These are phyloP conservation scores for Camelina hispida DNA, from an alignment of 345 rosid species.

Conservation along the genomic window DNA sequence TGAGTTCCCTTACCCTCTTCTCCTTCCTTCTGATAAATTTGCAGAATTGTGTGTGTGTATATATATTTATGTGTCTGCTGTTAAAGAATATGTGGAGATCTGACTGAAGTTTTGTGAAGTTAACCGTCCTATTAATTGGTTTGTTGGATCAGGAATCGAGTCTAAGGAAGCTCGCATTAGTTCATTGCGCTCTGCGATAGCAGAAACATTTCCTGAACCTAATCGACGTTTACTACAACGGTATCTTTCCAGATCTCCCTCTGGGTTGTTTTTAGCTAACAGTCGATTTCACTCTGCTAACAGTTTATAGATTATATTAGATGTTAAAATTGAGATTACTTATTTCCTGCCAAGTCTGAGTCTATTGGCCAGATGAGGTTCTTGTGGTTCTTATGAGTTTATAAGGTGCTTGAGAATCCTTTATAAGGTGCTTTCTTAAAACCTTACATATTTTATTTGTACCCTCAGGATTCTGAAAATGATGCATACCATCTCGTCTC, in stretches of 20 bases:
- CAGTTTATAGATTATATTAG: neutral
- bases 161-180: constrained; percentile 78
- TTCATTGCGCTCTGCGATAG: constrained; percentile 86
- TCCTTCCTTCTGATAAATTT: constrained; percentile 26
- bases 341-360: constrained; percentile 19
- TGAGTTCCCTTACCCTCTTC: constrained; percentile 50
- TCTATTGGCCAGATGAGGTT: constrained; percentile 2
- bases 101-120: constrained; percentile 24
- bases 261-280: constrained; percentile 12
- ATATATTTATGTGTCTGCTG: constrained; percentile 11
- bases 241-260: constrained; percentile 44
- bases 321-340: constrained; percentile 18
- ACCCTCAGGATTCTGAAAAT: constrained; percentile 80
- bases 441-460: constrained; percentile 33
- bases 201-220: constrained; percentile 98
- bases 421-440: constrained; percentile 15
- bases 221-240: constrained; percentile 91
- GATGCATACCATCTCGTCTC: constrained; percentile 87
- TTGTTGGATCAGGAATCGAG: constrained; percentile 73
- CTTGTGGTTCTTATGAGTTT: constrained; percentile 16
- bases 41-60: constrained; percentile 4
- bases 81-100: constrained; percentile 17
- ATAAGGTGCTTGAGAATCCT: constrained; percentile 20
- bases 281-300: neutral
- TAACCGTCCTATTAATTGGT: constrained; percentile 20